Conservation (phyloP, 257 asterid genomes). For the Coffea canephora region DNA sequence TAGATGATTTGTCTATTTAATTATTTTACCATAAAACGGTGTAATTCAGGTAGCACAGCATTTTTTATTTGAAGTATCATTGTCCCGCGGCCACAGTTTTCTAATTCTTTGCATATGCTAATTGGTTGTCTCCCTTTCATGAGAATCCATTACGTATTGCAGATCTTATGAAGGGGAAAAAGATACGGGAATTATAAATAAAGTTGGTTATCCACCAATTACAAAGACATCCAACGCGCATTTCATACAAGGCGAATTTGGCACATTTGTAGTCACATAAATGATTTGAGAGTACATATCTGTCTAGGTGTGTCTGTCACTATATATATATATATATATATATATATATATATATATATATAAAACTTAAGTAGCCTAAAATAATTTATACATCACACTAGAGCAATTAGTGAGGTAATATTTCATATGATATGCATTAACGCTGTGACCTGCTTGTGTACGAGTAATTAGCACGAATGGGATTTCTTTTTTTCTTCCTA, state of each 20-base stretch:
- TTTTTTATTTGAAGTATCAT: neutral
- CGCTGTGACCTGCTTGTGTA: no score
- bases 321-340: neutral
- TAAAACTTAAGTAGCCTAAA: no score
- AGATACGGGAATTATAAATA: neutral
- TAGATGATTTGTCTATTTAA: neutral
- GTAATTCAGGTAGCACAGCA: neutral
- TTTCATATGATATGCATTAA: no score
- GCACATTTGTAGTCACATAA: neutral
- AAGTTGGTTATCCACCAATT: conserved; percentile 14
- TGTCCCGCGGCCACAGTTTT: neutral
- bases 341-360: neutral
- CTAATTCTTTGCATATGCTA: neutral
- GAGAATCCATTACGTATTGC: neutral
- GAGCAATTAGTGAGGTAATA: no score
- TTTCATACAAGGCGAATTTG: conserved; percentile 1
- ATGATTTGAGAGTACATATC: neutral
- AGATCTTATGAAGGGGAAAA: neutral
- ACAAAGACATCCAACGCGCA: neutral
- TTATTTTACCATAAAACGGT: neutral
- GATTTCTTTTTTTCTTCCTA: no score
- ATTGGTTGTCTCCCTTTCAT: neutral
- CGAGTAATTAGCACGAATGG: no score
- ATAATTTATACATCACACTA: no score
- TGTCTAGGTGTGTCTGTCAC: no score